These are phyloP conservation scores for Leccinum olivaceopallidum DNA, from an alignment of 768 basidiomycete species.

Conservation along the genomic window DNA sequence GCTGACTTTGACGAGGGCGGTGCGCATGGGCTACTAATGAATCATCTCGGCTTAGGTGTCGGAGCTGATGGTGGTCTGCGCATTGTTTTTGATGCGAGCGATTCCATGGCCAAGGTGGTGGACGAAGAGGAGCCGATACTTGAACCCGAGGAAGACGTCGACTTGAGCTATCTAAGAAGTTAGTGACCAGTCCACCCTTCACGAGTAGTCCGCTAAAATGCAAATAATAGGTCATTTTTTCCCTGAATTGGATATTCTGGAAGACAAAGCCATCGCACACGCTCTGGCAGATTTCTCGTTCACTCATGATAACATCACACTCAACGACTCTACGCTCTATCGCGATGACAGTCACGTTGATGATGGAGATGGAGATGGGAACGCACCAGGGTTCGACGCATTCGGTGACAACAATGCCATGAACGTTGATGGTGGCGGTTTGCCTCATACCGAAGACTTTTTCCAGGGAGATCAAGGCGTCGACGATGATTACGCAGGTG, in stretches of 20 bases:
- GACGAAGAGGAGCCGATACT: constrained; percentile 67
- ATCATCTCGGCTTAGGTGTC: constrained; percentile 80
- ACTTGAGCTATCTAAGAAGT: constrained; percentile 65
- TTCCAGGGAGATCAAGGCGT: constrained; percentile 64
- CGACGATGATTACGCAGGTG: constrained; percentile 46
- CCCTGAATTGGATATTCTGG: constrained; percentile 62
- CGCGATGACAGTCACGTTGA: constrained; percentile 48
- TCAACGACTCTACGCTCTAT: constrained; percentile 65
- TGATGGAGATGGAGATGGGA: constrained; percentile 37
- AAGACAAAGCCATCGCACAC: constrained; percentile 74
- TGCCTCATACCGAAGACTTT: constrained; percentile 57
- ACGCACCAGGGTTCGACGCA: constrained; percentile 21
- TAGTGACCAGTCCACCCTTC: constrained; percentile 22
- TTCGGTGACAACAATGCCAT: constrained; percentile 32
- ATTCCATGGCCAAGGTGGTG: constrained; percentile 75
- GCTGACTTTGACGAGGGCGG: constrained; percentile 99
- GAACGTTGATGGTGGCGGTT: constrained; percentile 42
- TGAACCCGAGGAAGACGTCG: constrained; percentile 69
- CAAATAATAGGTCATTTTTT: constrained; percentile 61
- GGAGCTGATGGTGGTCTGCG: constrained; percentile 81
- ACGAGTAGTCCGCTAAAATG: constrained; percentile 8
- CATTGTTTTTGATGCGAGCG: constrained; percentile 95
- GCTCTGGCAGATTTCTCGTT: constrained; percentile 85
- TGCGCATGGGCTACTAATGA: constrained; percentile 94
- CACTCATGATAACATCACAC: constrained; percentile 57